Evolutionary conservation across 192 early-diverging fungal genomes (phyloP), one percentile per base, ranked within the genome.

Genomic region (Coemansia sp.): DNA sequence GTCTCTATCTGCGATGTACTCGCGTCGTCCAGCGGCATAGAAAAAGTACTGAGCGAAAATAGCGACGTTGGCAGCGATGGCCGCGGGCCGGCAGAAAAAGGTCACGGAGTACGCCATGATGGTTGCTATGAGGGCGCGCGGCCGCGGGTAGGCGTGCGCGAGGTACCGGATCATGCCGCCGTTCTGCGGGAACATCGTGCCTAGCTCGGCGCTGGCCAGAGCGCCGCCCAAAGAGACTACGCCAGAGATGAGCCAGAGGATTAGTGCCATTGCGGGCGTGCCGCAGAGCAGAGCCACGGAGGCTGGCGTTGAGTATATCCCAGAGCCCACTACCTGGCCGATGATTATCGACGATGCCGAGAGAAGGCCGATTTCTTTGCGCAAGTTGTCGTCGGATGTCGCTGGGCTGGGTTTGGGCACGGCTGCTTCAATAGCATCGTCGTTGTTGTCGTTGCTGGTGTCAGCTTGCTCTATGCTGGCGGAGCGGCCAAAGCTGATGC

Each of bases 151-250:
- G 5, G 92, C 88, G 64, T 89, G 85, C 25, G 89, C 83, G 20
- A 98, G 73, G 77, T 98, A 98, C 1, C 90, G 86, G 67, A 90
- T 86, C 70, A 96, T 95, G 11, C 95, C 96, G 47, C 96, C 96
- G 65, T 92, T 93, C 46, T 85, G 82, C 8, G 96, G 95, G 27
- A 95, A 86, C 75, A 91, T 89, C 9, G 93, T 86, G 6, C 96
- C 96, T 9, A 98, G 80, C 68, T 98, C 96, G 7, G 93, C 91
- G 70, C 94, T 96, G 65, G 90, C 91, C 46, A 95, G 74, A 0
- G 90, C 91, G 39, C 95, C 96, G 10, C 87, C 84, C 68, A 96
- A 83, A 2, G 94, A 89, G 57, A 93, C 75, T 19, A 94, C 66
- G 7, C 90, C 92, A 7, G 87, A 86, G 4, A 89, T 60, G 12